Conservation (phyloP, 345 rosid species). For the Schrenkiella parvula region DNA sequence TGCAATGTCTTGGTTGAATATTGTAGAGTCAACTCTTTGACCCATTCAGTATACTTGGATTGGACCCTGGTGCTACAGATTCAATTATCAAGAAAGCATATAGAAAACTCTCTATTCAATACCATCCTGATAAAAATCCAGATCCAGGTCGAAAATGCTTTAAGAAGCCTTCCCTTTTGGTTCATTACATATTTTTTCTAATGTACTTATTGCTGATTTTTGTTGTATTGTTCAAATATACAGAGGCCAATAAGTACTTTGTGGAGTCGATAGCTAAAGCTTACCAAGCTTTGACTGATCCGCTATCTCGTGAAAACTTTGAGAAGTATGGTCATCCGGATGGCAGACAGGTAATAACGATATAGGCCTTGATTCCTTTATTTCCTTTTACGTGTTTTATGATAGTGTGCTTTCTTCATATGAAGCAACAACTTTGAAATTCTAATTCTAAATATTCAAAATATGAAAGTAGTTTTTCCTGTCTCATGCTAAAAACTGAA, state of each 20-base stretch:
- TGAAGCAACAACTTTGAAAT: not conserved
- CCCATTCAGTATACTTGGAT: conserved; percentile 79
- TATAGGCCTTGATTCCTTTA: not conserved
- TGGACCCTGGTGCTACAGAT: conserved; percentile 76
- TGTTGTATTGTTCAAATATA: not conserved
- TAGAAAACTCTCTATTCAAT: conserved; percentile 80
- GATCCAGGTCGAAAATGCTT: conserved; percentile 73
- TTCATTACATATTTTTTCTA: not conserved
- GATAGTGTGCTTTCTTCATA: not conserved
- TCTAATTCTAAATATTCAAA: too few species aligned
- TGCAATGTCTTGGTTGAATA: not conserved
- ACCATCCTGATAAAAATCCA: conserved; percentile 99
- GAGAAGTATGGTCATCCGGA: conserved; percentile 99
- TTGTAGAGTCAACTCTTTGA: conserved; percentile 80
- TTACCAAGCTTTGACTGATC: conserved; percentile 94
- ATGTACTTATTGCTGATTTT: not conserved
- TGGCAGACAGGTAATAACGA: conserved; percentile 74
- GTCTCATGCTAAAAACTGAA: not conserved
- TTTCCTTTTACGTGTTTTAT: not conserved
- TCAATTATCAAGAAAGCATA: conserved; percentile 89
- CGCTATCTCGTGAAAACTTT: conserved; percentile 87
- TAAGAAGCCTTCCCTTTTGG: not conserved
- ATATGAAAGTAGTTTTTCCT: not conserved
- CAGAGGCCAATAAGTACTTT: conserved; percentile 84
- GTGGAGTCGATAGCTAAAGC: conserved; percentile 96